These are phyloP conservation scores for Cladorrhinum sp. DNA, from an alignment of 2,329 filamentous ascomycete genomes.

Conservation along the genomic window DNA sequence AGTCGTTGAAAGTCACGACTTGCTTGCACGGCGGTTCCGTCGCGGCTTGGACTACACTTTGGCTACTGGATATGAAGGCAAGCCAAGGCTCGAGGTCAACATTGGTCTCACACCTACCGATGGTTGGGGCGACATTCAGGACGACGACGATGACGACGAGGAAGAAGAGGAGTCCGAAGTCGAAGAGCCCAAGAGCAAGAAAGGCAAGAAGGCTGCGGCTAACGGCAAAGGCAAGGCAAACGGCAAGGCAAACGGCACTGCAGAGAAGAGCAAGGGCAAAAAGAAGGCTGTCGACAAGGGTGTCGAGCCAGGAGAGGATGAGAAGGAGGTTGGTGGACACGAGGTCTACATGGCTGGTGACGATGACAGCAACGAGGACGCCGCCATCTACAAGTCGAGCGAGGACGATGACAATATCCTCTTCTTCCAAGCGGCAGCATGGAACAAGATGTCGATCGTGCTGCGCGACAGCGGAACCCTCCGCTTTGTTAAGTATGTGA, in stretches of 20 bases:
- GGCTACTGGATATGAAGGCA: slow-evolving; percentile 76
- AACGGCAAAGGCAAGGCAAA: slow-evolving; percentile 36
- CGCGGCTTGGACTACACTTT: slow-evolving; percentile 88
- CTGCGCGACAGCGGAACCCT: slow-evolving; percentile 81
- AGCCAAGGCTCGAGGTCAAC: slow-evolving; percentile 81
- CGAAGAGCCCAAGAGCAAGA: slow-evolving; percentile 28
- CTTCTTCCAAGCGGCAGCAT: slow-evolving; percentile 62
- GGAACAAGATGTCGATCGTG: slow-evolving; percentile 92
- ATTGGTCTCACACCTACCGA: slow-evolving; percentile 79
- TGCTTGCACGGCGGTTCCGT: slow-evolving; percentile 84
- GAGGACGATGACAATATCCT: slow-evolving; percentile 72
- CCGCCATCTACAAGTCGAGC: slow-evolving; percentile 80
- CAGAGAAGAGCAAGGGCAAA: slow-evolving; percentile 28
- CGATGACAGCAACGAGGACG: slow-evolving; percentile 63
- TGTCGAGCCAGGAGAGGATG: slow-evolving; percentile 29
- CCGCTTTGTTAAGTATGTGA: slow-evolving; percentile 96
- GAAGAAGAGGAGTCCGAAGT: slow-evolving; percentile 11
- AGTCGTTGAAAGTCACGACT: slow-evolving; percentile 67
- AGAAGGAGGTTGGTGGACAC: slow-evolving; percentile 66
- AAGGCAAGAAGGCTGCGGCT: slow-evolving; percentile 30
- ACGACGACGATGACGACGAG: slow-evolving; percentile 43
- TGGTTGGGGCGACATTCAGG: slow-evolving; percentile 76
- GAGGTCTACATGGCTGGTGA: slow-evolving; percentile 94
- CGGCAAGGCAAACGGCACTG: slow-evolving; percentile 28
- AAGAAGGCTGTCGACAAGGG: slow-evolving; percentile 32